Percentiles rank a stretch among this genome's conserved stretches.
phyloP scores from a whole-genome alignment of 2,329 filamentous ascomycete species.

The Immersiporthe knoxdaviesiana region DNA sequence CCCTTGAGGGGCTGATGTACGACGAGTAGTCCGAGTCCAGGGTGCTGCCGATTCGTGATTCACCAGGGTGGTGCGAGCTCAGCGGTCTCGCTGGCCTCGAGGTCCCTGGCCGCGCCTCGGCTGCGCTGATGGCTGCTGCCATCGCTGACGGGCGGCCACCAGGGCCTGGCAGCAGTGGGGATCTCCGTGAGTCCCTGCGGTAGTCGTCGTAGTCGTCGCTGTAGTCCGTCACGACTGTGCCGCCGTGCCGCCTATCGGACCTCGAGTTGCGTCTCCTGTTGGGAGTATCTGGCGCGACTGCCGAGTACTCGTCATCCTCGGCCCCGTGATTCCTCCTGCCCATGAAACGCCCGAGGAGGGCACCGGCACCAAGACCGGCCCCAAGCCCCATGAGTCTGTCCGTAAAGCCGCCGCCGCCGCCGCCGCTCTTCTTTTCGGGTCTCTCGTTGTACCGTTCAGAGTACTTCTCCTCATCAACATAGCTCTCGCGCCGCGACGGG shows the following conservation, averaged over 20 bases:
- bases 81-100: conserved; percentile 42
- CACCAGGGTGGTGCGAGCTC: conserved; percentile 50
- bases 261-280: conserved; percentile 48
- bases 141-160: conserved; percentile 48
- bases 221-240: conserved; percentile 45
- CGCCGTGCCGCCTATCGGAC: conserved; percentile 35
- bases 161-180: conserved; percentile 52
- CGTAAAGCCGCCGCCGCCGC: conserved; percentile 64
- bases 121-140: conserved; percentile 52
- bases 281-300: conserved; percentile 65
- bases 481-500: conserved; percentile 59
- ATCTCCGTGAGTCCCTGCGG: conserved; percentile 39
- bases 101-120: conserved; percentile 43
- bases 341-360: conserved; percentile 62
- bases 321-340: conserved; percentile 53
- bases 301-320: conserved; percentile 65
- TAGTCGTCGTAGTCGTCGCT: conserved; percentile 54
- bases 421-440: conserved; percentile 44
- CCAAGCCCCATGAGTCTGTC: conserved; percentile 63
- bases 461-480: conserved; percentile 70
- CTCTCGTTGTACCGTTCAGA: conserved; percentile 68
- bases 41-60: conserved; percentile 48
- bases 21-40: conserved; percentile 63
- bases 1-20: conserved; percentile 65
- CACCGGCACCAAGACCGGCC: conserved; percentile 64